phyloP scores from a whole-genome alignment of 2,329 filamentous ascomycete species.

The Pyrenochaeta sp. region DNA sequence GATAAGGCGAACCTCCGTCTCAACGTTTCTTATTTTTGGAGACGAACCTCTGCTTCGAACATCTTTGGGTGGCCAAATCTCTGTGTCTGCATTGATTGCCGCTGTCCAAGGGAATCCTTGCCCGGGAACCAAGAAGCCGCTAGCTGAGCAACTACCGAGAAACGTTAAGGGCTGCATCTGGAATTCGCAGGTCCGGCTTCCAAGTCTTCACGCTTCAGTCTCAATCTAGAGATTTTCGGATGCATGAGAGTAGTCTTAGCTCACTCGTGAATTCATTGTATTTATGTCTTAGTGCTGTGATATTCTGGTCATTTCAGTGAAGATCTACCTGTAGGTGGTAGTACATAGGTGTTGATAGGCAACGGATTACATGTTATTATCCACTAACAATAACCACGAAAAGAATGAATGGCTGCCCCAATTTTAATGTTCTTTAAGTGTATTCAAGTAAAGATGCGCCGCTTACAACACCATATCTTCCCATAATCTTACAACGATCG shows the following conservation, averaged over 20 bases:
- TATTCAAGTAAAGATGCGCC: conserved; percentile 18
- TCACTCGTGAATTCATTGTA: not conserved
- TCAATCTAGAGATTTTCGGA: not conserved
- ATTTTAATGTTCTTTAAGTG: conserved; percentile 34
- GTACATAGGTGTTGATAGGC: conserved; percentile 39
- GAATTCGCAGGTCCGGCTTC: not conserved
- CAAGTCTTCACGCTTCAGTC: not conserved
- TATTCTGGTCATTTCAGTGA: not conserved
- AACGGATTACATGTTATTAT: conserved; percentile 49
- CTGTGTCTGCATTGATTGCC: not conserved
- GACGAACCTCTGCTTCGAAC: conserved; percentile 21
- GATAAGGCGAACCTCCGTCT: conserved; percentile 22
- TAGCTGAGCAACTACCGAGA: not conserved
- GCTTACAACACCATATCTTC: conserved; percentile 2
- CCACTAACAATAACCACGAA: conserved; percentile 40
- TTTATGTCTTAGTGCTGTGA: not conserved
- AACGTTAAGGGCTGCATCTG: not conserved
- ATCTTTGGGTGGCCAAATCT: not conserved
- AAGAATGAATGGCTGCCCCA: conserved; percentile 48
- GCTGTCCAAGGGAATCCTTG: not conserved
- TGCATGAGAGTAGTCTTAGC: not conserved
- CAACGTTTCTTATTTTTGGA: not conserved
- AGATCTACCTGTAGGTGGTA: not conserved
- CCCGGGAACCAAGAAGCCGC: not conserved
- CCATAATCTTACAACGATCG: conserved; percentile 1